These are phyloP conservation scores for Zoysia matrella DNA, from an alignment of 202 grass and related monocot genomes.

Conservation along the genomic window DNA sequence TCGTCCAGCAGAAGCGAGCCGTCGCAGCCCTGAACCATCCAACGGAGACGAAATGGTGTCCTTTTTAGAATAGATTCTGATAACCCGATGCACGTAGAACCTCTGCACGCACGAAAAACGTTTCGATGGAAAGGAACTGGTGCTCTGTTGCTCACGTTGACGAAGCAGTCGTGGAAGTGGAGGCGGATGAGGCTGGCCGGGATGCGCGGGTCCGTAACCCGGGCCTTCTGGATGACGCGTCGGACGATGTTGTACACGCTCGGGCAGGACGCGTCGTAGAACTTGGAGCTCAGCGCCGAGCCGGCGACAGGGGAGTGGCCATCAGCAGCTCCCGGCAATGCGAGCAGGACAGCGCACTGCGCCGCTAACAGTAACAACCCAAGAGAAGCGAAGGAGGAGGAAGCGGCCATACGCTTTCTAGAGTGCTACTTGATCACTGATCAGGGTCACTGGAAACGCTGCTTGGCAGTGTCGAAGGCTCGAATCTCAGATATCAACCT, in stretches of 20 bases:
- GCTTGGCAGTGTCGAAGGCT: neutral
- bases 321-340: neutral
- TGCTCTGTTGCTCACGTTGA: conserved; percentile 29
- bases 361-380: neutral
- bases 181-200: conserved; percentile 61
- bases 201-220: neutral
- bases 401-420: neutral
- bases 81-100: neutral
- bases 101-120: neutral
- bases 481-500: too few relatives aligned
- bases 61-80: neutral
- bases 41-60: neutral
- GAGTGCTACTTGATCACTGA: neutral
- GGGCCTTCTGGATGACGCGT: conserved; percentile 14
- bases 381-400: neutral
- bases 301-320: neutral
- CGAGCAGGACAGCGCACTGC: conserved; percentile 10
- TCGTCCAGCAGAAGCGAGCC: conserved; percentile 59
- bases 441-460: neutral
- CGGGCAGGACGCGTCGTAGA: too few relatives aligned
- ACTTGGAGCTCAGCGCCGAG: too few relatives aligned
- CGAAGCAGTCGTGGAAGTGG: conserved; percentile 81
- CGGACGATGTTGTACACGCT: conserved; percentile 1
- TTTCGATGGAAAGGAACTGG: neutral
- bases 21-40: conserved; percentile 49